phyloP scores from a whole-genome alignment of 345 rosid species.

The Clausena lansium region DNA sequence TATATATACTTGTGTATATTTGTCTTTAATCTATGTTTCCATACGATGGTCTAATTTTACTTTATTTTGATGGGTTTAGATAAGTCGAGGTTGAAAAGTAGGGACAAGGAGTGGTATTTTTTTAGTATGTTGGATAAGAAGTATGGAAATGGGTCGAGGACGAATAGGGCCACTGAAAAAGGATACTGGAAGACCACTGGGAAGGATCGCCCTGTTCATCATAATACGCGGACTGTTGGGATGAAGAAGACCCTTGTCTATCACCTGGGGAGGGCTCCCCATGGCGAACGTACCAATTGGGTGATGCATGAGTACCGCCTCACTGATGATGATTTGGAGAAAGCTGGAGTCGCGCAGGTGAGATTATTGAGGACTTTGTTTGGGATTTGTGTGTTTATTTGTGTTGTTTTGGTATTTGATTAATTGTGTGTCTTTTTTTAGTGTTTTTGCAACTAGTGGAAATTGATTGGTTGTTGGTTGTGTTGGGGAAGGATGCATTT shows the following conservation, averaged over 20 bases:
- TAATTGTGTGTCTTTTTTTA: background rate
- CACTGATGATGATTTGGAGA: conserved; percentile 53
- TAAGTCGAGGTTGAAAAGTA: conserved; percentile 72
- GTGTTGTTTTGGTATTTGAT: background rate
- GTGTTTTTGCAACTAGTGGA: conserved; percentile 10
- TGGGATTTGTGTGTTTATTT: background rate
- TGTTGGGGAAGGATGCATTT: conserved; percentile 63
- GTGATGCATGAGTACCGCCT: conserved; percentile 97
- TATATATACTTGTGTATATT: background rate
- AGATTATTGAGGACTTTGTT: conserved; percentile 20
- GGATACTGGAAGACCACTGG: conserved; percentile 99
- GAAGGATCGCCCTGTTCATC: conserved; percentile 66
- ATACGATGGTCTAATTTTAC: background rate
- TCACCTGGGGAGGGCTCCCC: conserved; percentile 86
- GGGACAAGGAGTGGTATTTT: conserved; percentile 98
- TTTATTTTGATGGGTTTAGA: conserved; percentile 27
- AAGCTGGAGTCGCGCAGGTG: conserved; percentile 64
- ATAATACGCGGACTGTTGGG: conserved; percentile 53
- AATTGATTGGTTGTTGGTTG: conserved; percentile 16
- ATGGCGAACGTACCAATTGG: conserved; percentile 83
- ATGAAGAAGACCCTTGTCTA: conserved; percentile 99
- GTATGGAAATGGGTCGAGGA: conserved; percentile 79
- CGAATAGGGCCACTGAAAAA: conserved; percentile 88
- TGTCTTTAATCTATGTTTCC: background rate
- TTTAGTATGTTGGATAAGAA: conserved; percentile 79